phyloP scores from a whole-genome alignment of 2,329 filamentous ascomycete species.

The Lachnellula subtilissima region DNA sequence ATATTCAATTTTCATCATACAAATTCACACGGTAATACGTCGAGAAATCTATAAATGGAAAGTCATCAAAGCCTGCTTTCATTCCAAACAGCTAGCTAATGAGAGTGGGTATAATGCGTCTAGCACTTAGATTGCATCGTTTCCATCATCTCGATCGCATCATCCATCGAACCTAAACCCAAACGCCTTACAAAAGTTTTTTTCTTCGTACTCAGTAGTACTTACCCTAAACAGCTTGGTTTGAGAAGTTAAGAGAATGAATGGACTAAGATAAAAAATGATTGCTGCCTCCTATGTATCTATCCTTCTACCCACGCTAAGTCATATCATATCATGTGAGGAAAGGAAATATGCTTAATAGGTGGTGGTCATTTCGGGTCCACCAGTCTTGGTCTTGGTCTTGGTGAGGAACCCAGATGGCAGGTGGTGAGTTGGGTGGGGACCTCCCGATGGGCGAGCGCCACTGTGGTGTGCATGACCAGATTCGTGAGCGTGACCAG shows the following conservation, averaged over 20 bases:
- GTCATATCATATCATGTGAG: too few relatives aligned
- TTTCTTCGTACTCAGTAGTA: neutral
- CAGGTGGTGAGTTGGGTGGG: neutral
- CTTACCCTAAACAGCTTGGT: neutral
- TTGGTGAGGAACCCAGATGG: neutral
- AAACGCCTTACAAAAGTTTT: neutral
- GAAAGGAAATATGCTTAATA: too few relatives aligned
- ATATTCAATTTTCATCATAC: too few relatives aligned
- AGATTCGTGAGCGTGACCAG: neutral
- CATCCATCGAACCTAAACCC: neutral
- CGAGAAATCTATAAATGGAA: neutral
- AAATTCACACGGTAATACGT: neutral
- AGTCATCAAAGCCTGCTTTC: neutral
- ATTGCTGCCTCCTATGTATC: too few relatives aligned
- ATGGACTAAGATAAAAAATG: neutral
- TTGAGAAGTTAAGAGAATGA: neutral
- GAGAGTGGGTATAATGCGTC: neutral
- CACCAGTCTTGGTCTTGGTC: neutral
- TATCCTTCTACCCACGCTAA: too few relatives aligned
- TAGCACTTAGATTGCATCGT: neutral
- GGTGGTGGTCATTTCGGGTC: neutral
- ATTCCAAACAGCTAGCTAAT: neutral
- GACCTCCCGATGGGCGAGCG: neutral
- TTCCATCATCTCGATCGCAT: neutral
- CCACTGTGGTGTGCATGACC: too few relatives aligned